Evolutionary conservation across 345 rosid genomes (phyloP).

Genomic region (Ceriops zippeliana): DNA sequence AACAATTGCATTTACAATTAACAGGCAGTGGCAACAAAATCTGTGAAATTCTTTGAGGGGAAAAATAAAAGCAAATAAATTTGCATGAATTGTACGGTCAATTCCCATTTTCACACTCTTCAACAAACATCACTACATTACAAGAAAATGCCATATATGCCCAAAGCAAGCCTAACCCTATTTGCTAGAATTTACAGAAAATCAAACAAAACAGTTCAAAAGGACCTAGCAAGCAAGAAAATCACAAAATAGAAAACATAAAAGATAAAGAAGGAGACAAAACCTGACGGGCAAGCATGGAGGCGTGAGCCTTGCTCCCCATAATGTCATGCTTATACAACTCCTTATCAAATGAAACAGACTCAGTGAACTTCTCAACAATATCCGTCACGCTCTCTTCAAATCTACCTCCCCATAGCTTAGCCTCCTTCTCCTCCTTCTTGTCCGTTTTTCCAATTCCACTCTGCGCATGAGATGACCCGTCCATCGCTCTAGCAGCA

Average conservation of each 20-base stretch:
- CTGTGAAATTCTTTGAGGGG: no score
- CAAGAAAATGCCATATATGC: no score
- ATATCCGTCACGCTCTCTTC: constrained; percentile 75
- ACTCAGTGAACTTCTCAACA: constrained; percentile 94
- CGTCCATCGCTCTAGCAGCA: constrained; percentile 11
- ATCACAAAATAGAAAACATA: neutral
- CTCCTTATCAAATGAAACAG: constrained; percentile 80
- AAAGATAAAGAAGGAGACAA: neutral
- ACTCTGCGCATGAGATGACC: constrained; percentile 1
- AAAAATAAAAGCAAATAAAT: neutral
- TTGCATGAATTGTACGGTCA: neutral
- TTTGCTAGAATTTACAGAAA: no score
- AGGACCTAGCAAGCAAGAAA: neutral
- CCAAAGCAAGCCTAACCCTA: no score
- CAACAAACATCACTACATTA: no score
- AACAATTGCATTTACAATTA: no score
- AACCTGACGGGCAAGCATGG: constrained; percentile 90
- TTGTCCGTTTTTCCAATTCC: neutral
- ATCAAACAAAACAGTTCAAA: no score
- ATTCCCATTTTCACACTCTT: no score
- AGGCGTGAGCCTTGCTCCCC: constrained; percentile 95
- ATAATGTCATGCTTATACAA: constrained; percentile 83
- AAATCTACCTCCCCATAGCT: constrained; percentile 98
- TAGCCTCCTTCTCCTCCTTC: constrained; percentile 54
- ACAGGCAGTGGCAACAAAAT: no score